These are phyloP conservation scores for Noccaea bulbosa DNA, from an alignment of 345 rosid genomes.

Conservation along the genomic window DNA sequence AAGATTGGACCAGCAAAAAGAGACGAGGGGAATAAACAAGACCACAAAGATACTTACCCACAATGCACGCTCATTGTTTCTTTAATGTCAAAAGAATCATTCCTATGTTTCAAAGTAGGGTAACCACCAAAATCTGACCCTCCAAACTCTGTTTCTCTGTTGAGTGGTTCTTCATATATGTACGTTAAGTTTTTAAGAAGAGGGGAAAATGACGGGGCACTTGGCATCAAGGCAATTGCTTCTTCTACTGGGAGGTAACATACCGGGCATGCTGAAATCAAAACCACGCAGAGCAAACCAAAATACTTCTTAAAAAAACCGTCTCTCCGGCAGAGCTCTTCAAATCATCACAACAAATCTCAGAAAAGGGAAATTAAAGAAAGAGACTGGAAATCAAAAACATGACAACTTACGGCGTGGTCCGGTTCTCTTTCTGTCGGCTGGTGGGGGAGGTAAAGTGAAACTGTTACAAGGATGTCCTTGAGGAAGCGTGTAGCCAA, in stretches of 20 bases:
- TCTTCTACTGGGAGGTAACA: constrained; percentile 97
- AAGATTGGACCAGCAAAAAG: not conserved
- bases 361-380: not conserved
- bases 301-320: constrained; percentile 16
- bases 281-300: constrained; percentile 37
- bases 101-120: constrained; percentile 82
- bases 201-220: constrained; percentile 79
- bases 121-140: constrained; percentile 99
- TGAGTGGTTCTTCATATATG: constrained; percentile 66
- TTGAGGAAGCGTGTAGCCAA: constrained; percentile 90
- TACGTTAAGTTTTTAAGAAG: constrained; percentile 74
- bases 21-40: not conserved
- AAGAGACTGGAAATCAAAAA: constrained; percentile 1
- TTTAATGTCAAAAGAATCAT: constrained; percentile 76
- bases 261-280: constrained; percentile 89
- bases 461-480: constrained; percentile 94
- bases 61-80: constrained; percentile 89
- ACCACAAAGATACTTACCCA: constrained; percentile 66
- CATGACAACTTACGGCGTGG: constrained; percentile 78
- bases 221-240: constrained; percentile 89
- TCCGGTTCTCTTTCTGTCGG: constrained; percentile 90
- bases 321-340: constrained; percentile 13
- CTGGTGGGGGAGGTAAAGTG: constrained; percentile 95
- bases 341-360: constrained; percentile 28
- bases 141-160: constrained; percentile 74